These are phyloP conservation scores for Thraustotheca clavata DNA, from an alignment of 352 stramenopile genomes.

Conservation along the genomic window DNA sequence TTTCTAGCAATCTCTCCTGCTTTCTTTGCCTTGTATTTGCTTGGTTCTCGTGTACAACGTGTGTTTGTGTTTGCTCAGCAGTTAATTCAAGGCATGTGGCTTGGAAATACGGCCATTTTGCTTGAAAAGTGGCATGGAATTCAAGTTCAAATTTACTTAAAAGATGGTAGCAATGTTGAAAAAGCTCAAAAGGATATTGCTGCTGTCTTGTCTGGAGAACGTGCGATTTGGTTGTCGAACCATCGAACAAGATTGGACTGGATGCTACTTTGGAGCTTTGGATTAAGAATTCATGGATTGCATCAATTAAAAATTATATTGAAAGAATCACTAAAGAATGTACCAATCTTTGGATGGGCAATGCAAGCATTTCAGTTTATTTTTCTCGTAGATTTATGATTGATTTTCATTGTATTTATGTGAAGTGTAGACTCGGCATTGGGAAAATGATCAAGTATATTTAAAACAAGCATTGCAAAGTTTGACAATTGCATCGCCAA, in stretches of 20 bases:
- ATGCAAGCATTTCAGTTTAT: constrained; percentile 84
- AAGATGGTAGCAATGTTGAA: constrained; percentile 30
- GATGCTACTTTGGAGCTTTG: constrained; percentile 74
- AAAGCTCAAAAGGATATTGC: constrained; percentile 42
- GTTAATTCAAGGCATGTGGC: constrained; percentile 65
- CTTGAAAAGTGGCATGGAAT: constrained; percentile 58
- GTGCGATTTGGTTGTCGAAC: constrained; percentile 66
- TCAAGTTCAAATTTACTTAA: constrained; percentile 39
- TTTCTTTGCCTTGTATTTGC: constrained; percentile 32
- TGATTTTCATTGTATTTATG: neutral
- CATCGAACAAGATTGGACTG: constrained; percentile 79
- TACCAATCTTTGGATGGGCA: constrained; percentile 76
- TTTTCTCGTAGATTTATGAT: constrained; percentile 41
- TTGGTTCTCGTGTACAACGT: constrained; percentile 11
- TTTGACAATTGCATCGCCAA: constrained; percentile 35
- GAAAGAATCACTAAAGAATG: constrained; percentile 58
- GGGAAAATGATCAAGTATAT: constrained; percentile 47
- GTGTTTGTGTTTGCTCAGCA: constrained; percentile 23
- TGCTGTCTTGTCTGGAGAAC: constrained; percentile 32
- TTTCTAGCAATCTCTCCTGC: constrained; percentile 47
- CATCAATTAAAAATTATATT: constrained; percentile 59
- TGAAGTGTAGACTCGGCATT: constrained; percentile 37
- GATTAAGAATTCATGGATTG: constrained; percentile 41
- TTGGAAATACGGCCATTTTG: constrained; percentile 55
- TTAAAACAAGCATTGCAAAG: constrained; percentile 48